Evolutionary conservation across 2,329 filamentous ascomycete genomes (phyloP), one percentile per base, ranked within the genome.

Genomic region (Aspergillus pseudoglaucus): DNA sequence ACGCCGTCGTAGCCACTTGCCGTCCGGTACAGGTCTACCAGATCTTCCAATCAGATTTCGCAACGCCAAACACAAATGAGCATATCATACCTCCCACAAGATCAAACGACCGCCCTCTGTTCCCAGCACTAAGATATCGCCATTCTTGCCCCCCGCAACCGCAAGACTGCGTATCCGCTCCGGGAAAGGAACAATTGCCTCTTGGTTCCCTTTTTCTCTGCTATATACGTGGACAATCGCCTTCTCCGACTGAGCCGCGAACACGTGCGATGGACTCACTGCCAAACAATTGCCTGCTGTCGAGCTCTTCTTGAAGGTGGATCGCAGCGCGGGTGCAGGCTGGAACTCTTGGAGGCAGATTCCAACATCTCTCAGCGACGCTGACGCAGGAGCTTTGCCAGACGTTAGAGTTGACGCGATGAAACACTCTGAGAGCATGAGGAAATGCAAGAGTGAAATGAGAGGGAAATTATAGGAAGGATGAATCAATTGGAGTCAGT

Each of bases 161-260:
- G 83, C 79, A 59, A 95, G 72, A 68, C 87, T 90, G 54, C 83
- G 84, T 61, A 98, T 88, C 59, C 84, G 81, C 69, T 97, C 91
- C 0, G 87, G 84, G 60, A 98, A 95, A 0, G 90, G 86, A 17
- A 97, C 82, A 15, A 88, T 80, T 6, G 88, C 87, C 70, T 97
- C 91, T 64, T 96, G 90, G 59, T 87, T 93, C 23, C 87, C 87
- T 53, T 87, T 87, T 49, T 83, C 78, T 47, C 90, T 80, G 49
- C 81, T 90, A 70, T 97, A 98, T 47, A 98, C 89, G 70, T 97
- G 88, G 1, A 98, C 80, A 38, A 95, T 87, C 0, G 90, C 88
- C 69, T 95, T 97, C 55, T 90, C 90, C 44, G 86, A 79, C 67
- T 98, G 93, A 3, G 89, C 91, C 3, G 90, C 86, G 65, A 95